Percentiles rank a stretch among this genome's conserved stretches.
Evolutionary conservation across 176 grass and related monocot genomes (phyloP).

Genomic region (Rhipidocladum racemiflorum): DNA sequence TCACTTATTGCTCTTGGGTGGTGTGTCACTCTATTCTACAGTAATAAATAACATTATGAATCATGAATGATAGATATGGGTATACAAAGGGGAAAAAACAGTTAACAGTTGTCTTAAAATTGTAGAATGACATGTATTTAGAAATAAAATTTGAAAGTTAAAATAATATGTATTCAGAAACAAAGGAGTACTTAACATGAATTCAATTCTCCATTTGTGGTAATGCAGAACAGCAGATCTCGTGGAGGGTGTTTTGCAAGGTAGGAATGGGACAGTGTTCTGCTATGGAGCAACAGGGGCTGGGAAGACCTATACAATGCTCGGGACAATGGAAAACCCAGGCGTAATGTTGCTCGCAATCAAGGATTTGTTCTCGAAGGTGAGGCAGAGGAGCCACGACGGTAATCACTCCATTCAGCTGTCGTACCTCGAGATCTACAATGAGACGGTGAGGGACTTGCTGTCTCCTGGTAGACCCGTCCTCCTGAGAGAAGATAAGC

Average conservation of each 20-base stretch:
- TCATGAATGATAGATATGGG: too few species aligned
- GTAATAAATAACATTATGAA: too few species aligned
- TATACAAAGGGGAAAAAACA: too few species aligned
- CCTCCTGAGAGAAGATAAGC: constrained; percentile 87
- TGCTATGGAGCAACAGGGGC: constrained; percentile 98
- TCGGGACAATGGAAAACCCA: constrained; percentile 74
- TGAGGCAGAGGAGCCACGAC: constrained; percentile 67
- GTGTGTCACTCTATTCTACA: too few species aligned
- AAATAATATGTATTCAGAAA: too few species aligned
- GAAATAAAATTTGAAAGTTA: too few species aligned
- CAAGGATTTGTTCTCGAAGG: constrained; percentile 88
- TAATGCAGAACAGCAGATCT: constrained; percentile 74
- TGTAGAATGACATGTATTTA: too few species aligned
- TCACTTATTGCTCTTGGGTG: too few species aligned
- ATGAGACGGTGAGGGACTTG: constrained; percentile 94
- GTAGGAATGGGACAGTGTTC: constrained; percentile 92
- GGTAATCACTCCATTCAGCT: constrained; percentile 73
- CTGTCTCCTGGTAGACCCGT: constrained; percentile 84
- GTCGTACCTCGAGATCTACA: constrained; percentile 95
- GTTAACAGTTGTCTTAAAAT: too few species aligned
- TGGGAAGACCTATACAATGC: constrained; percentile 97
- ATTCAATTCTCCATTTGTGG: constrained; percentile 6
- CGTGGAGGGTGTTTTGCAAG: constrained; percentile 88
- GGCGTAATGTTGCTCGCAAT: constrained; percentile 97
- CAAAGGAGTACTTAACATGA: background rate